Conservation (phyloP, 805 yeast species). For the Teunomyces kruisii region DNA sequence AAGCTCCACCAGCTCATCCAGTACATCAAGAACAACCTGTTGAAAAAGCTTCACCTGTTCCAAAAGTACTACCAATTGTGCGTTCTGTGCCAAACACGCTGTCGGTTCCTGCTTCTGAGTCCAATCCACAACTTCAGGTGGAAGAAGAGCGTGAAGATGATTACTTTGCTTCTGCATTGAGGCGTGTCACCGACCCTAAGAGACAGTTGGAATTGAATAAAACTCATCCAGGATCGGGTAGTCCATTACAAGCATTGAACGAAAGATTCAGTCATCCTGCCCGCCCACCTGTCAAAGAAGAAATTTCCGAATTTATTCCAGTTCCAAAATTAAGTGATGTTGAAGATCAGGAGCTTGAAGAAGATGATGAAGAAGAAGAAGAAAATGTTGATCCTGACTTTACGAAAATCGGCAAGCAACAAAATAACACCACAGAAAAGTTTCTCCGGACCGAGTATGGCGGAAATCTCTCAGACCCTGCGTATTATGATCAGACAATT, state of each 20-base stretch:
- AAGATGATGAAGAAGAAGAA: not conserved
- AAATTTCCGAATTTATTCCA: constrained; percentile 1
- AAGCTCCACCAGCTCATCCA: no score
- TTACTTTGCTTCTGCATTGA: constrained; percentile 1
- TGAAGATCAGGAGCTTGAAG: not conserved
- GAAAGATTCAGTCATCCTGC: not conserved
- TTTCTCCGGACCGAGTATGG: not conserved
- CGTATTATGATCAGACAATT: no score
- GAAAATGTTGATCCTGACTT: not conserved
- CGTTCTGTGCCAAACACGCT: no score
- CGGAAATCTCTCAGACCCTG: no score
- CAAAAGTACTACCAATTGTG: no score
- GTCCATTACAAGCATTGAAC: not conserved
- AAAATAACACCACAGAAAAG: not conserved
- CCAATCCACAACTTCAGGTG: not conserved
- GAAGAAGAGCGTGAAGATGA: not conserved
- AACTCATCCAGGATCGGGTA: not conserved
- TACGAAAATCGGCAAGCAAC: not conserved
- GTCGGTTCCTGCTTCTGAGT: no score
- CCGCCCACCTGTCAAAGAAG: not conserved
- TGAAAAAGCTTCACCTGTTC: no score
- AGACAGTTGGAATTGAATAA: not conserved
- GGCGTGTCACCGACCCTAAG: constrained; percentile 1
- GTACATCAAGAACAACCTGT: no score
- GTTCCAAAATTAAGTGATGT: constrained; percentile 4